Conservation (phyloP, 1,139 yeast species). For the Protomyces pachydermus region DNA sequence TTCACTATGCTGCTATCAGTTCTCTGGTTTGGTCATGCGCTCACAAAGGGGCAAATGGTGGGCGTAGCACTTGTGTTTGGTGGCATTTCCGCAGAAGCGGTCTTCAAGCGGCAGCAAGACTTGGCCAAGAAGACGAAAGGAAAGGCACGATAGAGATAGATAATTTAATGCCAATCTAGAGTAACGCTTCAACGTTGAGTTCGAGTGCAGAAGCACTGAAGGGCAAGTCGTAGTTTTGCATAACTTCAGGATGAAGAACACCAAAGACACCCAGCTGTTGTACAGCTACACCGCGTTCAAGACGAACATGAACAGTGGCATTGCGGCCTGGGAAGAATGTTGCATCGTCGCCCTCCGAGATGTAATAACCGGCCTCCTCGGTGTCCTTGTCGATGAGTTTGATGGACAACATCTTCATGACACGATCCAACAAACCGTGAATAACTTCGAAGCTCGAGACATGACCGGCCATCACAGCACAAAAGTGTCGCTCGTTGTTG, state of each 20-base stretch:
- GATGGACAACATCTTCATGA: conserved; percentile 82
- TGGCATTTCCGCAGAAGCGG: conserved; percentile 71
- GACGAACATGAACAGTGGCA: conserved; percentile 74
- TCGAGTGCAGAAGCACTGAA: conserved; percentile 90
- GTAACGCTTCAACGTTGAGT: conserved; percentile 78
- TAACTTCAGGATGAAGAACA: conserved; percentile 92
- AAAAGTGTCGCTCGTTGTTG: conserved; percentile 88
- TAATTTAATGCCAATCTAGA: conserved; percentile 40
- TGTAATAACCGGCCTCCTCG: conserved; percentile 59
- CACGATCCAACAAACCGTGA: conserved; percentile 89
- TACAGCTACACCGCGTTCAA: conserved; percentile 44
- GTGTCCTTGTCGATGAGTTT: conserved; percentile 48
- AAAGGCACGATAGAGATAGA: background rate
- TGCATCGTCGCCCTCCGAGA: conserved; percentile 52
- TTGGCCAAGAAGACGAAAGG: background rate
- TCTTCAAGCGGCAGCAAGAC: conserved; percentile 39
- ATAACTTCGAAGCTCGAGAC: conserved; percentile 90
- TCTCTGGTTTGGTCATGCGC: conserved; percentile 70
- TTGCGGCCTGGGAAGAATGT: conserved; percentile 98
- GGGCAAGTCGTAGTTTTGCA: conserved; percentile 81
- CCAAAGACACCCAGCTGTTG: conserved; percentile 72
- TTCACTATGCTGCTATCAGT: conserved; percentile 88
- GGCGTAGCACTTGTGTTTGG: conserved; percentile 77
- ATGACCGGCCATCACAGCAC: conserved; percentile 90
- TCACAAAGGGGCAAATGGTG: conserved; percentile 61